Percentiles rank a stretch among this genome's conserved stretches.
phyloP scores from a whole-genome alignment of 169 alveolate genomes.

The Amoebophrya sp. region DNA sequence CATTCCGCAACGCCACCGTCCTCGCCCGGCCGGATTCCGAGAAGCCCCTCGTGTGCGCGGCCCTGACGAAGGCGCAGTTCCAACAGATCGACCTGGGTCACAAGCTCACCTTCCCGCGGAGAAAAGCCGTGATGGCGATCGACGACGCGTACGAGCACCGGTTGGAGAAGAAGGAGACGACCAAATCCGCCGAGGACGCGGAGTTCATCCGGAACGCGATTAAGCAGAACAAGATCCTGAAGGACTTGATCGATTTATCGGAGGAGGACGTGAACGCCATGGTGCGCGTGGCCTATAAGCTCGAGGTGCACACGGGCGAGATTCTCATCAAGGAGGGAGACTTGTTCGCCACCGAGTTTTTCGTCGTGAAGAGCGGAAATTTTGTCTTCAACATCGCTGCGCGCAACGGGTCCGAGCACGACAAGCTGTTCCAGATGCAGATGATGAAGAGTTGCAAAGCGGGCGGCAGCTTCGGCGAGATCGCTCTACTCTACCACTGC shows the following conservation, averaged over 20 bases:
- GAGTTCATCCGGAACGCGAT: background rate
- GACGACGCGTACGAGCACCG: background rate
- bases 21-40: background rate
- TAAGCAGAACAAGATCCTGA: background rate
- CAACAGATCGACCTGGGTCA: background rate
- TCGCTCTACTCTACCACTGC: background rate
- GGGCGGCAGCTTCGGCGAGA: constrained; percentile 6
- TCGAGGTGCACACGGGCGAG: background rate
- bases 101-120: background rate
- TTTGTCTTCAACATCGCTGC: background rate
- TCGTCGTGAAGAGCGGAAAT: background rate
- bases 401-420: background rate
- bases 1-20: constrained; percentile 13
- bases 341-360: background rate
- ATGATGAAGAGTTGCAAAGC: background rate
- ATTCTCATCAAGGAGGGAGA: background rate
- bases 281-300: constrained; percentile 2
- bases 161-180: background rate
- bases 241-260: background rate
- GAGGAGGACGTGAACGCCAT: background rate
- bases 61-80: background rate
- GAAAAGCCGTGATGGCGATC: constrained; percentile 10
- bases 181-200: background rate
- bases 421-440: background rate
- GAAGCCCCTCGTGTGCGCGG: background rate